Evolutionary conservation across 768 basidiomycete genomes (phyloP).

Genomic region (Lenzites betulinus): DNA sequence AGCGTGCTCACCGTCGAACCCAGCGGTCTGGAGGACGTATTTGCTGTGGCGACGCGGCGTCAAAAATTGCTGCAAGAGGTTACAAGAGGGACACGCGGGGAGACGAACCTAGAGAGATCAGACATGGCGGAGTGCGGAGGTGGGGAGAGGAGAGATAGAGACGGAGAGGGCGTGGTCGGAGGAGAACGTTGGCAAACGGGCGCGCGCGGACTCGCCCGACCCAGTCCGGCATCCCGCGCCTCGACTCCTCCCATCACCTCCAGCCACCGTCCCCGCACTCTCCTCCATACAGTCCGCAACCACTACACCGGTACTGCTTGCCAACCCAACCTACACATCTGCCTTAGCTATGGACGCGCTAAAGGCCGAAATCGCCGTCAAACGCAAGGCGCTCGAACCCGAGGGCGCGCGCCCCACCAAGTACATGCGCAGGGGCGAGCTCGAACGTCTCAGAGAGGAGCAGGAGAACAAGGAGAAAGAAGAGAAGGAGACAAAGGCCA

Average conservation of each 20-base stretch:
- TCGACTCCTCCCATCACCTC: not conserved
- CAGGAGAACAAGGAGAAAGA: slow-evolving; percentile 43
- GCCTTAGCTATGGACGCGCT: slow-evolving; percentile 83
- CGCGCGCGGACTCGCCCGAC: slow-evolving; percentile 12
- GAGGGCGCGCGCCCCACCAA: slow-evolving; percentile 59
- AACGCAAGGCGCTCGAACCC: slow-evolving; percentile 73
- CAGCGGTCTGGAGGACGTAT: slow-evolving; percentile 91
- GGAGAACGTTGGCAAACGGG: not conserved
- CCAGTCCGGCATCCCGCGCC: slow-evolving; percentile 16
- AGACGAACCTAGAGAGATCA: slow-evolving; percentile 49
- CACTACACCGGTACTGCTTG: too few relatives aligned
- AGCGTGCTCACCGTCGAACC: slow-evolving; percentile 74
- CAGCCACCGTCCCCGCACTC: not conserved
- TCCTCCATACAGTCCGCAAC: too few relatives aligned
- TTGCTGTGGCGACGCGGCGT: slow-evolving; percentile 48
- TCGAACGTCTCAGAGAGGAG: slow-evolving; percentile 68
- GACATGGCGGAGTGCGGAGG: slow-evolving; percentile 51
- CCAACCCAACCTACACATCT: not conserved
- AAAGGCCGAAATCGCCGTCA: slow-evolving; percentile 83
- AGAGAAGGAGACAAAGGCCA: slow-evolving; percentile 35
- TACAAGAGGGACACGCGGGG: slow-evolving; percentile 18
- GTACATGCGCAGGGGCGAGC: slow-evolving; percentile 90
- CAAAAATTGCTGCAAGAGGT: not conserved
- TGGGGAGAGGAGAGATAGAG: not conserved
- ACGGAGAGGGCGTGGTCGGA: slow-evolving; percentile 6